A percentile compares a stretch with the other conserved stretches of the same genome.
Evolutionary conservation across 345 rosid species (phyloP).

Genomic region (Arabis alpina): DNA sequence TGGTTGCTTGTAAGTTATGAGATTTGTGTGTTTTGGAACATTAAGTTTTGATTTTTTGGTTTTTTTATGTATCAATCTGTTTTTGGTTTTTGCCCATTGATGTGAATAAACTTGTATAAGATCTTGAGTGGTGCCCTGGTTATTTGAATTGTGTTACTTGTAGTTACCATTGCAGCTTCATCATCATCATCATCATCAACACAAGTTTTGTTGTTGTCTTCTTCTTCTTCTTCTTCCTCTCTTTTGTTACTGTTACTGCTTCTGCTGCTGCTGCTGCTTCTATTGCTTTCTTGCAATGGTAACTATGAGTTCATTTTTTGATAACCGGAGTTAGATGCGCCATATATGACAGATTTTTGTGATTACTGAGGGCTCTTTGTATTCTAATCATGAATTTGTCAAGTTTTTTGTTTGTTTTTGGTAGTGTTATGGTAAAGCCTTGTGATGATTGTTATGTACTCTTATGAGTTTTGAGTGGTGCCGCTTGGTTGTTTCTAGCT

Average conservation of each 20-base stretch:
- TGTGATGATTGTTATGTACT: conserved; percentile 29
- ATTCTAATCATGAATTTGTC: rapidly evolving
- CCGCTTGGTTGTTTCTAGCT: conserved; percentile 20
- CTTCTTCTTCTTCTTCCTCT: conserved; percentile 33
- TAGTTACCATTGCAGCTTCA: conserved; percentile 5
- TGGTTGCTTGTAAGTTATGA: no score
- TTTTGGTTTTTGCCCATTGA: conserved; percentile 11
- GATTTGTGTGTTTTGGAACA: no score
- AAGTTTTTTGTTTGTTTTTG: background rate
- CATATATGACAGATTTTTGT: conserved; percentile 13
- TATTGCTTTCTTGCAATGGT: conserved; percentile 11
- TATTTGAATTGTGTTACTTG: background rate
- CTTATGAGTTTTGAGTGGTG: conserved; percentile 1
- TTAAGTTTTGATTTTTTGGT: no score
- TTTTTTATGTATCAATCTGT: background rate
- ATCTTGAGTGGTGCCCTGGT: conserved; percentile 35
- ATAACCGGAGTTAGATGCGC: conserved; percentile 29
- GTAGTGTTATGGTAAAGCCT: background rate
- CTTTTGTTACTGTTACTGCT: background rate
- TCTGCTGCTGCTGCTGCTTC: background rate
- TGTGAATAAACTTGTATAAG: background rate
- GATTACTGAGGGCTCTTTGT: background rate
- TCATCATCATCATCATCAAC: conserved; percentile 24
- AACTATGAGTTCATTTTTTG: background rate
- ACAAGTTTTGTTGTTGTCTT: background rate